Conservation (phyloP, 2,329 filamentous ascomycete species). For the Reticulascus tulasneorum region DNA sequence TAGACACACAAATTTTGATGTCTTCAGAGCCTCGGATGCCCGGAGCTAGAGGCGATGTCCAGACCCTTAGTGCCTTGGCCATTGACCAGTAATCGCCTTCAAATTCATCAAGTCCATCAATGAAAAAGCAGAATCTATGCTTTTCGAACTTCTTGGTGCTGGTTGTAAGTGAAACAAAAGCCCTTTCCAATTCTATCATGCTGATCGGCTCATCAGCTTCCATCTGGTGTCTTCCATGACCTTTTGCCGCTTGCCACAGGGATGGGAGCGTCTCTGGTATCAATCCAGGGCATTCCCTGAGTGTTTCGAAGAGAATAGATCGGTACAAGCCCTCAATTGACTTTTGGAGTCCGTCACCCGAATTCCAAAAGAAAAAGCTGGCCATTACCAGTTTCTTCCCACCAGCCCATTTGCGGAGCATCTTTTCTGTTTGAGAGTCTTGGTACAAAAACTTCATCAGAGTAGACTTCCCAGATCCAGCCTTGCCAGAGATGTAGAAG, state of each 20-base stretch:
- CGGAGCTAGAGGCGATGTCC: no score
- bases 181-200: neutral
- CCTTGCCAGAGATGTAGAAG: constrained; percentile 9
- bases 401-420: neutral
- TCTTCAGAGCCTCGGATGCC: neutral
- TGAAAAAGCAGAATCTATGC: constrained; percentile 6
- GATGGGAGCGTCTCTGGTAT: constrained; percentile 6
- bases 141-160: neutral
- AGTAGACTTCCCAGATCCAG: constrained; percentile 6
- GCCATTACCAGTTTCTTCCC: neutral
- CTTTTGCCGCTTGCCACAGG: neutral
- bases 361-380: neutral
- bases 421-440: neutral
- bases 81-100: constrained; percentile 5
- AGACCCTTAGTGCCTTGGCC: no score
- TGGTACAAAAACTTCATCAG: constrained; percentile 10
- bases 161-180: neutral
- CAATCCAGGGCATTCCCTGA: neutral
- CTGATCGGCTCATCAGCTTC: no score
- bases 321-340: neutral
- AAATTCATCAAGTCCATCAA: constrained; percentile 8
- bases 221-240: no score
- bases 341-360: neutral
- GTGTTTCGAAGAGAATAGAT: neutral
- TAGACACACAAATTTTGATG: constrained; percentile 3